Evolutionary conservation across 805 yeast species (phyloP).

Genomic region (Nakazawaea ambrosiae): DNA sequence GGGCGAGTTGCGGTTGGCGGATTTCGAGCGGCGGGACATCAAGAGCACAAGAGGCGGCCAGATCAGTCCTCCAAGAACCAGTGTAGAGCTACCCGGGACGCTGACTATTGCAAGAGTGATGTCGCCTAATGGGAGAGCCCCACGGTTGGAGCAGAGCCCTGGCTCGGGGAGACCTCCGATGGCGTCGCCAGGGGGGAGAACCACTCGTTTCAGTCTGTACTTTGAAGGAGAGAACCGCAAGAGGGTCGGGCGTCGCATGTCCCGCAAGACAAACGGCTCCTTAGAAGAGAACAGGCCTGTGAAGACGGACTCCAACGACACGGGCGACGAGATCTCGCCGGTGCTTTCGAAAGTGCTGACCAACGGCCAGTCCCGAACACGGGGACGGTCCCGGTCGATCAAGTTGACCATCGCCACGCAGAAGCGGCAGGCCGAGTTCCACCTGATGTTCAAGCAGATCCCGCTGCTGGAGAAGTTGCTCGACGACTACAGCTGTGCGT

Average conservation of each 20-base stretch:
- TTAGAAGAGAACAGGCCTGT: no score
- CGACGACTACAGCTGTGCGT: conserved; percentile 60
- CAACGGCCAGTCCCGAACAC: conserved; percentile 12
- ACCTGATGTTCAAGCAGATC: conserved; percentile 47
- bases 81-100: no score
- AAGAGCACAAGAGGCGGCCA: not conserved
- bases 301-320: not conserved
- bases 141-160: not conserved
- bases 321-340: conserved; percentile 1
- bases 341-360: conserved; percentile 8
- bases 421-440: conserved; percentile 55
- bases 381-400: conserved; percentile 13
- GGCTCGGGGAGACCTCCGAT: not conserved
- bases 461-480: conserved; percentile 46
- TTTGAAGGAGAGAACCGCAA: not conserved
- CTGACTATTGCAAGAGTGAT: conserved; percentile 3
- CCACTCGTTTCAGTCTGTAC: not conserved
- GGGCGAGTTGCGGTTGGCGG: conserved; percentile 35
- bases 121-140: conserved; percentile 4
- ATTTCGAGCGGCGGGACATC: conserved; percentile 14
- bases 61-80: not conserved
- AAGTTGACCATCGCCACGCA: conserved; percentile 30
- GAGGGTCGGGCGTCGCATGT: not conserved
- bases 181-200: not conserved
- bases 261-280: no score